Evolutionary conservation across 305 asterid genomes (phyloP), one percentile per base, ranked within the genome.

Genomic region (Solanum hybrid): DNA sequence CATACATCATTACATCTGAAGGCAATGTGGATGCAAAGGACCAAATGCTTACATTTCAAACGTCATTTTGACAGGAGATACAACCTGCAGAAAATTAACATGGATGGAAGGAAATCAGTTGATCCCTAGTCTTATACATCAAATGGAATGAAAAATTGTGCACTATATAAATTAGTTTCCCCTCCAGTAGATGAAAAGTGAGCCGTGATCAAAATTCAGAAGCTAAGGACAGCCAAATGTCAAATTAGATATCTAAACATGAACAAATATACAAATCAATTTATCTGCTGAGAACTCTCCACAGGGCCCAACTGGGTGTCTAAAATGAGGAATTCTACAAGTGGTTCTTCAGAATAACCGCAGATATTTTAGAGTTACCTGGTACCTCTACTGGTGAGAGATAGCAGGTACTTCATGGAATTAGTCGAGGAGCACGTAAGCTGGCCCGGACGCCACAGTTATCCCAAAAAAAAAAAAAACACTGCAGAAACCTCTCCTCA

Each of bases 11-110:
- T 85, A 88, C 71, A 91, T 85, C 78, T 82, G 75, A 88, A 89
- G 82, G 88, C 56, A 85, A 85, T 76, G 71, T 87, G 84, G 71
- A 82, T 79, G 88, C 75, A 86, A 79, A 72, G 85, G 85, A 89
- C 77, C 78, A 45, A 51, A 32, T 32, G 88, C 99, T 94, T 94
- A 98, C 99, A 97, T 96, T 93, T 95, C 97, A 94, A 96, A 97
- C 27, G 99, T 98, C 99, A 98, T 98, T 93, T 97, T 95, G 93
- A 96, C 99, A 35, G 99, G 99, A 32, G 99, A 60, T 60, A 98
- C 99, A 93, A 97, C 99, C 99, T 98, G 97, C 92, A 93, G 45
- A 86, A 26, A 89, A 73, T 85, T 32, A 89, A 87, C 40, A 76
- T 5, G 84, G 24, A 85, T 6, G 77, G 51, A 56, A 56, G 51